Evolutionary conservation across 176 grass and related monocot genomes (phyloP), one percentile per base, ranked within the genome.

Genomic region (Oryza longistaminata): DNA sequence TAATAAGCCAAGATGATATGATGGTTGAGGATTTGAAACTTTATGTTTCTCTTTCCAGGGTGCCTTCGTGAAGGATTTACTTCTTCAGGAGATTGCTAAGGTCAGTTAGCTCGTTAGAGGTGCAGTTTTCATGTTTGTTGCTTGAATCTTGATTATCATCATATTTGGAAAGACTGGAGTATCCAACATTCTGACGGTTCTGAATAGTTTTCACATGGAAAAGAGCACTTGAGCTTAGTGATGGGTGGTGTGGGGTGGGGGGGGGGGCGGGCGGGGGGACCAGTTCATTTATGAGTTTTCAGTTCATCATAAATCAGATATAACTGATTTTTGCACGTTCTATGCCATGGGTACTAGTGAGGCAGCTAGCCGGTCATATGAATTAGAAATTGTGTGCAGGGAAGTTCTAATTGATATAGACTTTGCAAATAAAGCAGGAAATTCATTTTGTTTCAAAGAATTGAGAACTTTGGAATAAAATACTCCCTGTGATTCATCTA

Each of bases 11-110:
- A 67, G n/a, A 77, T 50, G 79, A 72, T 76, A 40, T 15, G 2
- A 66, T 50, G 49, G 9, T 69, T 52, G 64, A 29, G 74, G 76
- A 40, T 82, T 85, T 86, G n/a, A 82, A 86, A 15, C n/a, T 88
- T 29, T 72, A 26, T 80, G 25, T 45, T 45, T 91, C 75, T 70
- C 11, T 93, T 80, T 92, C 26, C 82, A 98, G 96, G 96, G 93
- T 93, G 91, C 91, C 71, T 98, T 98, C 90, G 91, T 98, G 79
- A 98, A 92, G 81, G 96, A 98, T 83, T 92, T 98, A 85, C 91
- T 98, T 85, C 40, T 98, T 85, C 89, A 95, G 79, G 96, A 98
- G 81, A 86, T 98, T 73, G 88, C 96, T 61, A 98, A 98, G 91
- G 96, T 98, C 80, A 87, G 69, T 50, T 77, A 69, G 5, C 45